Percentiles rank a stretch among this genome's conserved stretches.
Evolutionary conservation across 305 asterid genomes (phyloP).

Genomic region (Striga hermonthica): DNA sequence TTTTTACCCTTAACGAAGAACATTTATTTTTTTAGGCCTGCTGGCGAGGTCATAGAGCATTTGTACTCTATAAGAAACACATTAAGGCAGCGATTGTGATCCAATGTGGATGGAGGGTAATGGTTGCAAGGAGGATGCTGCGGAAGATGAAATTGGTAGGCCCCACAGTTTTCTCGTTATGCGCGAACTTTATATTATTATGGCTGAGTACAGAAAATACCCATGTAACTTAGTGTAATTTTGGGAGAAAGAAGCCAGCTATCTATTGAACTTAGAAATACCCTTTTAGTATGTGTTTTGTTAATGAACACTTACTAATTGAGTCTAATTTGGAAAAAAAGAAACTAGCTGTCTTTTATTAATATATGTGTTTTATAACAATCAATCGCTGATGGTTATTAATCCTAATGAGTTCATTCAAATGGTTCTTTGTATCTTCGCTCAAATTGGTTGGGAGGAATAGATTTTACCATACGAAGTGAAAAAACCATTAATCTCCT

Average conservation of each 20-base stretch:
- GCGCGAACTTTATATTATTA: constrained; percentile 21
- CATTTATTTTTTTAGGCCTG: constrained; percentile 58
- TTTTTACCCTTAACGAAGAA: constrained; percentile 32
- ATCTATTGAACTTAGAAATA: background rate
- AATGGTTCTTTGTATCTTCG: constrained; percentile 10
- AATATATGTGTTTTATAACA: background rate
- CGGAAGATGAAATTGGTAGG: constrained; percentile 72
- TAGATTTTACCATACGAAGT: constrained; percentile 3
- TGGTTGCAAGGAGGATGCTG: constrained; percentile 69
- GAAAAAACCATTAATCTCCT: constrained; percentile 20
- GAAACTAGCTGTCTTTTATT: background rate
- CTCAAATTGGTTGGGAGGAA: constrained; percentile 8
- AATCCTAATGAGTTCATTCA: constrained; percentile 8
- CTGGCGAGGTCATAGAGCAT: constrained; percentile 77
- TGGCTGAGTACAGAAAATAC: background rate
- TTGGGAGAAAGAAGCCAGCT: background rate
- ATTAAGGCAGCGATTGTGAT: constrained; percentile 58
- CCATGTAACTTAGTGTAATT: background rate
- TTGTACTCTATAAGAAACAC: constrained; percentile 58
- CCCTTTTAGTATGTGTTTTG: background rate
- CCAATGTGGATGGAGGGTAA: constrained; percentile 89
- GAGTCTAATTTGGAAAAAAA: background rate
- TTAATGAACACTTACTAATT: too few relatives aligned
- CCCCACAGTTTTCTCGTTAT: constrained; percentile 22
- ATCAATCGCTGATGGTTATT: constrained; percentile 29